These are phyloP conservation scores for Hortiboletus rubellus DNA, from an alignment of 1,284 basidiomycete genomes.

Conservation along the genomic window DNA sequence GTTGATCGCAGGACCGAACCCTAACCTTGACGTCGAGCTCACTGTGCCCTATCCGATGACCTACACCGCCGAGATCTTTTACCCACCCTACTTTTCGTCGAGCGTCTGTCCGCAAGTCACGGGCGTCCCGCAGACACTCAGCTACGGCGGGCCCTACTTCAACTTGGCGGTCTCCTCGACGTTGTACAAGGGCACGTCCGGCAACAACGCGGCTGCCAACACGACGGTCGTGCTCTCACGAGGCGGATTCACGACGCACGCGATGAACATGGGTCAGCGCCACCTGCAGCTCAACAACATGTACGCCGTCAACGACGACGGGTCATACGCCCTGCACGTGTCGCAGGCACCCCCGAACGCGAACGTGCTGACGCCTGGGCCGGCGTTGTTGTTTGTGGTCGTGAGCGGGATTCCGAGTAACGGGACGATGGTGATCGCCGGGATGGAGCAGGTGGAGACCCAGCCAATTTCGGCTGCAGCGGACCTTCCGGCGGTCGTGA, in stretches of 20 bases:
- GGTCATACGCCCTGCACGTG: conserved; percentile 61
- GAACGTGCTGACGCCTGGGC: conserved; percentile 72
- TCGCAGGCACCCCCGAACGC: conserved; percentile 71
- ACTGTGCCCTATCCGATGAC: conserved; percentile 77
- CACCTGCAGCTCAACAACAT: conserved; percentile 49
- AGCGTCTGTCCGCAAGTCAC: conserved; percentile 67
- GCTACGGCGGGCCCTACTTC: conserved; percentile 83
- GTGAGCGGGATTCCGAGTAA: conserved; percentile 54
- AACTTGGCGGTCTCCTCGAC: conserved; percentile 51
- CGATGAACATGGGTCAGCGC: conserved; percentile 64
- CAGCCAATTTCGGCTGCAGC: conserved; percentile 47
- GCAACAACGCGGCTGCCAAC: conserved; percentile 51
- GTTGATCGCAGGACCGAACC: conserved; percentile 88
- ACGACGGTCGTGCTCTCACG: conserved; percentile 71
- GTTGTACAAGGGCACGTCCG: conserved; percentile 45
- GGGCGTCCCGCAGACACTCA: conserved; percentile 71
- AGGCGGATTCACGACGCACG: conserved; percentile 76
- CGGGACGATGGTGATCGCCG: conserved; percentile 65
- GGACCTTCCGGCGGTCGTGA: conserved; percentile 12
- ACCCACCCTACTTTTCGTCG: conserved; percentile 79
- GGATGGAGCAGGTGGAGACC: conserved; percentile 61
- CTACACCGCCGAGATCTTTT: conserved; percentile 85
- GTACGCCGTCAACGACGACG: conserved; percentile 58
- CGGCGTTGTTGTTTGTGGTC: conserved; percentile 23
- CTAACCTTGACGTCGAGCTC: conserved; percentile 82